Percentiles rank a stretch among this genome's conserved stretches.
Conservation (phyloP, 768 basidiomycete species). For the Auriculariales sp. region DNA sequence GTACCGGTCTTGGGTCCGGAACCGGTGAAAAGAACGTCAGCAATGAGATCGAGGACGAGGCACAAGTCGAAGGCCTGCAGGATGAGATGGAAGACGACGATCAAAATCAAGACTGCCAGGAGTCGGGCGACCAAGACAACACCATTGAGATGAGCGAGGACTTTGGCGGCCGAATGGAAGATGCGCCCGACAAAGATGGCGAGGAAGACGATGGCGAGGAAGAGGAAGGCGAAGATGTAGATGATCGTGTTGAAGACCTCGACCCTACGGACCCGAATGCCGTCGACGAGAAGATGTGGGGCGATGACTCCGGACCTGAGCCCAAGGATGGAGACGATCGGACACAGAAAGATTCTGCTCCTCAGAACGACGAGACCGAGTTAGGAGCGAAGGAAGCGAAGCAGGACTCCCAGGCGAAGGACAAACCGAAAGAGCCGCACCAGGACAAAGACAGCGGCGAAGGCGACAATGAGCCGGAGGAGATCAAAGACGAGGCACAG, state of each 20-base stretch:
- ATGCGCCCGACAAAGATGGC: conserved; percentile 32
- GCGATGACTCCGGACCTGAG: conserved; percentile 55
- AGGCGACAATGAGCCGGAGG: conserved; percentile 15
- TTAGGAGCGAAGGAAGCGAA: conserved; percentile 65
- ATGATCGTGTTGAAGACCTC: conserved; percentile 73
- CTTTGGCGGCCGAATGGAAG: conserved; percentile 75
- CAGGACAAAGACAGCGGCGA: no score
- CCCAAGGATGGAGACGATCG: conserved; percentile 38
- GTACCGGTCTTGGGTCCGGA: conserved; percentile 83
- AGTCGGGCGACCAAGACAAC: conserved; percentile 45
- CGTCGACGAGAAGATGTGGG: conserved; percentile 96
- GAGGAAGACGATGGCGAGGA: conserved; percentile 36
- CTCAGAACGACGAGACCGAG: conserved; percentile 41
- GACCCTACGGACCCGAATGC: conserved; percentile 71
- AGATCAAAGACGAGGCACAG: conserved; percentile 16
- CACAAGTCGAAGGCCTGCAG: conserved; percentile 86
- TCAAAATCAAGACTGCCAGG: conserved; percentile 21
- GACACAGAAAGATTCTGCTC: conserved; percentile 40
- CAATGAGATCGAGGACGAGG: conserved; percentile 91
- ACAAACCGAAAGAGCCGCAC: conserved; percentile 12
- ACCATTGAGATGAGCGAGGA: conserved; percentile 88
- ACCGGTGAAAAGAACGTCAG: conserved; percentile 76
- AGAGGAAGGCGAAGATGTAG: conserved; percentile 47
- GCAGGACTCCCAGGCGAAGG: conserved; percentile 17
- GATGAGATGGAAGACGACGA: conserved; percentile 39